Evolutionary conservation across 2,329 filamentous ascomycete genomes (phyloP).

Genomic region (Sporothrix brunneoviolacea): DNA sequence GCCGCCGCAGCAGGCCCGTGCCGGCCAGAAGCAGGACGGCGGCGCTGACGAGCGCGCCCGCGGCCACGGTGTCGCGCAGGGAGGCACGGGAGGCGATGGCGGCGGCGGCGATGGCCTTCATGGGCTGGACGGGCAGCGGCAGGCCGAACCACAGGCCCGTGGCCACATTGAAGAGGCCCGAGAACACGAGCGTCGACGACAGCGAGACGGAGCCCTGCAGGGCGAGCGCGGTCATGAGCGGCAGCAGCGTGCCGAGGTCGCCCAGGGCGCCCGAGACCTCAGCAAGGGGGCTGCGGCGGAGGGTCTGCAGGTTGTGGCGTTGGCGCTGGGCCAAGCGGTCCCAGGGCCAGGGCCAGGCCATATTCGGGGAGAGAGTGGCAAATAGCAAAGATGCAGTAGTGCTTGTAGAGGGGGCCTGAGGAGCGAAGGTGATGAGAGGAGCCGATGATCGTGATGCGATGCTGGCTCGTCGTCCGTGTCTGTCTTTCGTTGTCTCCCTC

Average conservation of each 20-base stretch:
- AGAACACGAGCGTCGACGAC: constrained; percentile 78
- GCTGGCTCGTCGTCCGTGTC: too few species aligned
- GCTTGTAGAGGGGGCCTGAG: too few species aligned
- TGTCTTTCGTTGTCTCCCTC: too few species aligned
- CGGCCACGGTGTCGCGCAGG: constrained; percentile 67
- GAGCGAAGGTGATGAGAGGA: too few species aligned
- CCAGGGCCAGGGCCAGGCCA: background rate
- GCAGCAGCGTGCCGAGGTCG: constrained; percentile 83
- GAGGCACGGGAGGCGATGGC: constrained; percentile 67
- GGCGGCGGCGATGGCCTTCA: constrained; percentile 80
- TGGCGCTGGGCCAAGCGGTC: constrained; percentile 28
- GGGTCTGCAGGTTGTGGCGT: constrained; percentile 42
- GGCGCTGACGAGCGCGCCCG: constrained; percentile 70
- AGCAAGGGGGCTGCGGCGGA: constrained; percentile 43
- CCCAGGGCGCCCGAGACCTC: constrained; percentile 86
- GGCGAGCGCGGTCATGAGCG: constrained; percentile 80
- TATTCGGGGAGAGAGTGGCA: background rate
- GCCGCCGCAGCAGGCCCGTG: constrained; percentile 70
- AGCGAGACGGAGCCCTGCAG: constrained; percentile 73
- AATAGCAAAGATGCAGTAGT: too few species aligned
- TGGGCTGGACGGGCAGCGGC: constrained; percentile 86
- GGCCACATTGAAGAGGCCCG: constrained; percentile 76
- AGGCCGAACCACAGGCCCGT: constrained; percentile 82
- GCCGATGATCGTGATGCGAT: too few species aligned
- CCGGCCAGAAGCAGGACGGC: constrained; percentile 70